These are phyloP conservation scores for Magnaporthiopsis rhizophila DNA, from an alignment of 2,329 filamentous ascomycete species.

Conservation along the genomic window DNA sequence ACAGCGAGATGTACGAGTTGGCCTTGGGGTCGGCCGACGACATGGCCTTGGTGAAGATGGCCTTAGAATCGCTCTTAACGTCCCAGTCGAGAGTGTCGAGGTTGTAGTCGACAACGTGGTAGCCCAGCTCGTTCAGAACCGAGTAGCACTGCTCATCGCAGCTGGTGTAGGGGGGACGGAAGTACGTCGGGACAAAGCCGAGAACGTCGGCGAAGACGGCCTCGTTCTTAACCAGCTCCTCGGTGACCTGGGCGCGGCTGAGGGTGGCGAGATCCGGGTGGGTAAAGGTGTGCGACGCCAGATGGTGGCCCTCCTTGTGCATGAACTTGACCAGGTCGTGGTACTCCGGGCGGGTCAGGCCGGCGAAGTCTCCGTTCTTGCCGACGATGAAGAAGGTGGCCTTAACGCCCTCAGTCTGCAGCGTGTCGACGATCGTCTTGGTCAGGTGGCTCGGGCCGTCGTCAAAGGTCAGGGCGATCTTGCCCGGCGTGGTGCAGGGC, in stretches of 20 bases:
- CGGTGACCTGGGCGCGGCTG: constrained; percentile 31
- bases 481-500: constrained; percentile 44
- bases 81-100: constrained; percentile 24
- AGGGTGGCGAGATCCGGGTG: constrained; percentile 30
- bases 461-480: constrained; percentile 59
- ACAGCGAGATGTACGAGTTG: constrained; percentile 37
- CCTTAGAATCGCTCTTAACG: constrained; percentile 26
- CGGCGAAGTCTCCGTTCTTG: constrained; percentile 32
- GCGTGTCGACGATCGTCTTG: constrained; percentile 49
- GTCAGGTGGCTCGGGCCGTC: constrained; percentile 59
- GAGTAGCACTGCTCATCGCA: constrained; percentile 21
- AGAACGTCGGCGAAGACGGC: constrained; percentile 34
- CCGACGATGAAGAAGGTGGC: constrained; percentile 62
- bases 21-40: constrained; percentile 12
- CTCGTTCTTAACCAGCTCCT: constrained; percentile 36
- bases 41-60: constrained; percentile 17
- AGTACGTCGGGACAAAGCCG: constrained; percentile 37
- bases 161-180: constrained; percentile 32
- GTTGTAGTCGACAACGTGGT: constrained; percentile 28
- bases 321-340: constrained; percentile 31
- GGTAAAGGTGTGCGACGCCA: constrained; percentile 39
- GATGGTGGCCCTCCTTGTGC: constrained; percentile 34
- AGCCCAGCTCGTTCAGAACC: constrained; percentile 23
- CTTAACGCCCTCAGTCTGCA: constrained; percentile 47
- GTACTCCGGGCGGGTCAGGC: background rate